These are phyloP conservation scores for Trichoderma asperelloides DNA, from an alignment of 495 filamentous ascomycete genomes.

Conservation along the genomic window DNA sequence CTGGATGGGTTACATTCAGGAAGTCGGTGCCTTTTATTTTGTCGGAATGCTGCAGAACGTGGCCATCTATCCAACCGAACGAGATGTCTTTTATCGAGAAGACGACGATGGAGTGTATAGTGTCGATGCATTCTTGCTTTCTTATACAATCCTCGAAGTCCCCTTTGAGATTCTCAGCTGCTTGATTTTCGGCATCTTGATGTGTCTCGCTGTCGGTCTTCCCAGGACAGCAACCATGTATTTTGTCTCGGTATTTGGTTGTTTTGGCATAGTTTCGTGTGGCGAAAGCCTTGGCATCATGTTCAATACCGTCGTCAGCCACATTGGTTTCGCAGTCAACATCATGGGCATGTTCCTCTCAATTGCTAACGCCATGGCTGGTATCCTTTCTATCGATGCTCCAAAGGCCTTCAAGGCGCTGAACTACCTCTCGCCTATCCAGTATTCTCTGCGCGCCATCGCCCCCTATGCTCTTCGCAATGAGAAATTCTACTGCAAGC, in stretches of 20 bases:
- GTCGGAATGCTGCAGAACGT: slow-evolving; percentile 74
- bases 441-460: slow-evolving; percentile 55
- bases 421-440: slow-evolving; percentile 62
- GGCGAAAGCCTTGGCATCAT: slow-evolving; percentile 72
- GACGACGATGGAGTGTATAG: slow-evolving; percentile 59
- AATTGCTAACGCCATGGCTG: slow-evolving; percentile 57
- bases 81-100: slow-evolving; percentile 63
- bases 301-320: slow-evolving; percentile 65
- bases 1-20: slow-evolving; percentile 61
- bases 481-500: slow-evolving; percentile 51
- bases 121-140: slow-evolving; percentile 56
- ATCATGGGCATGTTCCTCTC: slow-evolving; percentile 54
- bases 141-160: slow-evolving; percentile 57
- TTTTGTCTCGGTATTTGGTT: slow-evolving; percentile 56
- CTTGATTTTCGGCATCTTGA: slow-evolving; percentile 54
- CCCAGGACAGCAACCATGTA: slow-evolving; percentile 51
- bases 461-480: slow-evolving; percentile 48
- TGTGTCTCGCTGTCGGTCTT: slow-evolving; percentile 51
- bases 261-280: slow-evolving; percentile 62
- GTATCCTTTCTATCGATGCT: slow-evolving; percentile 58
- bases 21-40: slow-evolving; percentile 62
- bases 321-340: slow-evolving; percentile 68
- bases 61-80: slow-evolving; percentile 59
- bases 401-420: slow-evolving; percentile 54
- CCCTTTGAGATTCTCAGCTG: slow-evolving; percentile 58